Percentiles rank a stretch among this genome's conserved stretches.
Conservation (phyloP, 768 basidiomycete genomes). For the Infundibulicybe gibba region DNA sequence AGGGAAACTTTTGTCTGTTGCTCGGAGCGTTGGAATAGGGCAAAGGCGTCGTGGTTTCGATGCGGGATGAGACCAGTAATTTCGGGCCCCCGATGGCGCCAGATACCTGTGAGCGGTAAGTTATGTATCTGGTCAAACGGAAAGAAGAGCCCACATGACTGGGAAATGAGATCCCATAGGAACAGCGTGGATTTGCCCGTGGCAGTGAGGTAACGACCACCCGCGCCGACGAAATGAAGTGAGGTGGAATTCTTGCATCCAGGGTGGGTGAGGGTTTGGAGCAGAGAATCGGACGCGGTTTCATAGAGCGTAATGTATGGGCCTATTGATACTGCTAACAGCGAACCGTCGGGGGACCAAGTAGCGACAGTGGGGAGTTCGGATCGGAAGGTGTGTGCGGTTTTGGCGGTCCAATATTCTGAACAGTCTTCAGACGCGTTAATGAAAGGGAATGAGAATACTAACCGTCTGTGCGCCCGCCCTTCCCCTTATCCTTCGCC, state of each 20-base stretch:
- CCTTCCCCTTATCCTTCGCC: slow-evolving; percentile 42
- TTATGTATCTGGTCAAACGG: neutral
- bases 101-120: slow-evolving; percentile 45
- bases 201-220: slow-evolving; percentile 69
- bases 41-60: slow-evolving; percentile 53
- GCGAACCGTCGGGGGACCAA: slow-evolving; percentile 86
- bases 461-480: slow-evolving; percentile 51
- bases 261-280: slow-evolving; percentile 56
- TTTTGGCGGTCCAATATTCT: slow-evolving; percentile 82
- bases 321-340: slow-evolving; percentile 73
- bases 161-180: slow-evolving; percentile 71
- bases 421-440: neutral
- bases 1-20: slow-evolving; percentile 38
- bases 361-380: slow-evolving; percentile 60
- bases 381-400: slow-evolving; percentile 66
- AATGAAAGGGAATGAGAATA: slow-evolving; percentile 1
- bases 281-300: slow-evolving; percentile 53
- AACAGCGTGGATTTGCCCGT: slow-evolving; percentile 44
- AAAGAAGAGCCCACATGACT: slow-evolving; percentile 44
- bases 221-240: slow-evolving; percentile 64
- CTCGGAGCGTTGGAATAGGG: slow-evolving; percentile 44
- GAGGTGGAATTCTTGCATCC: slow-evolving; percentile 42
- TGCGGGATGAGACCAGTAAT: slow-evolving; percentile 52
- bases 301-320: slow-evolving; percentile 74
- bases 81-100: slow-evolving; percentile 41